These are phyloP conservation scores for Xylaria castorea DNA, from an alignment of 495 filamentous ascomycete genomes.

Conservation along the genomic window DNA sequence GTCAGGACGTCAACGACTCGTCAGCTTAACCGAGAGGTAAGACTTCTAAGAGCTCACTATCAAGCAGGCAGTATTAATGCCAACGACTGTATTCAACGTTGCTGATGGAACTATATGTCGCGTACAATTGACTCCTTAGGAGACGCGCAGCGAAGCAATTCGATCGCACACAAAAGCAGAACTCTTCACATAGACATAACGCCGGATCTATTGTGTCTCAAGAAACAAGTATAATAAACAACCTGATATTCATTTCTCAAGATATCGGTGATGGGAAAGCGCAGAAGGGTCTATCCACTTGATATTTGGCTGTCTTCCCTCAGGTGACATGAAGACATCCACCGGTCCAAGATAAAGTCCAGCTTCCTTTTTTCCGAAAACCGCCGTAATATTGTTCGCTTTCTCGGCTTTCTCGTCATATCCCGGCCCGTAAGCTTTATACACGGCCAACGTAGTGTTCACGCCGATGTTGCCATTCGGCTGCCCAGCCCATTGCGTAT, in stretches of 20 bases:
- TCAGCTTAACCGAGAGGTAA: neutral
- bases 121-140: neutral
- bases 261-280: neutral
- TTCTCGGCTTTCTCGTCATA: constrained; percentile 58
- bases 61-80: neutral
- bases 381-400: constrained; percentile 49
- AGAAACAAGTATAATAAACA: neutral
- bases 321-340: constrained; percentile 60
- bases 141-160: neutral
- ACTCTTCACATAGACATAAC: neutral
- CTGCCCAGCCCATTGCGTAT: constrained; percentile 57
- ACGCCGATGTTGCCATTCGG: constrained; percentile 12
- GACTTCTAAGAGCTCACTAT: neutral
- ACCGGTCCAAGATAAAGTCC: constrained; percentile 53
- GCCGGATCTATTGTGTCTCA: neutral
- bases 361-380: constrained; percentile 50
- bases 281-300: constrained; percentile 60
- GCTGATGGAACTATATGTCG: neutral
- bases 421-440: constrained; percentile 59
- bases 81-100: neutral
- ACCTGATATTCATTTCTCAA: neutral
- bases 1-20: neutral
- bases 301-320: constrained; percentile 56
- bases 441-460: constrained; percentile 58
- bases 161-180: neutral